Evolutionary conservation across 495 filamentous ascomycete genomes (phyloP), one percentile per base, ranked within the genome.

Genomic region (Podospora bellae-mahoneyi): DNA sequence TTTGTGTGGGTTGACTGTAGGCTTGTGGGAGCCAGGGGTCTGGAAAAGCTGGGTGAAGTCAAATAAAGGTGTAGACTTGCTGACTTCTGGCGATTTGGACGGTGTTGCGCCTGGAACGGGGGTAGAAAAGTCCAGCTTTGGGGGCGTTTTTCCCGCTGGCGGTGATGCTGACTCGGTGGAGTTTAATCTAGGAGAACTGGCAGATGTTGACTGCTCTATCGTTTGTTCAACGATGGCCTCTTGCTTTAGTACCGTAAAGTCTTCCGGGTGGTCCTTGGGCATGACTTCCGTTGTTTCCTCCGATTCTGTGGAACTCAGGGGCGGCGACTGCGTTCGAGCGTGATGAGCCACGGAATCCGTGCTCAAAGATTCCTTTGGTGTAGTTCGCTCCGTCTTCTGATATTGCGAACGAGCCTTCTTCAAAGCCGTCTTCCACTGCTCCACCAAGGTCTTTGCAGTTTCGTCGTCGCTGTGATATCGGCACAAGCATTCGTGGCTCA

Each of bases 381-480:
- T 5, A 9, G 39, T 48, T 48, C 2, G 6, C 15, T 48, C 9
- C 39, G 5, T 48, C 39, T 48, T 48, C 13, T 48, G 39, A 48
- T 48, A 48, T 48, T 48, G 39, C 20, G 18, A 19, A 58, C 23
- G 10, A 4, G 55, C 55, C 18, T 58, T 19, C 18, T 58, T 4
- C 18, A 58, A 26, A 9, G 55, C 55, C 5, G n/a, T 26, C 55
- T 20, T 26, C 55, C 55, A 58, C 6, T 58, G 23, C n/a, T 18
- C 55, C 55, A 58, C 55, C 28, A 62, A 15, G 2, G n/a, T 5
- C 4, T 15, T 4, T 10, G 60, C 28, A 9, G 28, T 32, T 6
- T 39, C 60, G 26, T 62, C 60, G 19, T 62, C 60, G 27, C 30
- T 30, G 60, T 62, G 60, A 39, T 34, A 6, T 26, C 20, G 32